Evolutionary conservation across 305 asterid species (phyloP).

Genomic region (Coffea humblotiana): DNA sequence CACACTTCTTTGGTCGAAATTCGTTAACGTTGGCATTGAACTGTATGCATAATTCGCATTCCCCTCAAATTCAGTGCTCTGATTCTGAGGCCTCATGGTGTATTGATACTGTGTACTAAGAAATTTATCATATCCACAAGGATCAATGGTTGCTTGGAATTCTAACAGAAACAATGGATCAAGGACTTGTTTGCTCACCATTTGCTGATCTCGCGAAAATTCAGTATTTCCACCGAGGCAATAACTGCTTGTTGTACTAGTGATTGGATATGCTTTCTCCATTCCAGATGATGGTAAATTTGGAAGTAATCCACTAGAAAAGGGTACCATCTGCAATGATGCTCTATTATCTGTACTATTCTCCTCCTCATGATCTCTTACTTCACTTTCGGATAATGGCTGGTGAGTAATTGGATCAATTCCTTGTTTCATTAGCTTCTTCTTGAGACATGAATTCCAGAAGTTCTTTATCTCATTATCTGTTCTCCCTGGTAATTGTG

Average conservation of each 20-base stretch:
- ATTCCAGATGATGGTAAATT: conserved; percentile 19
- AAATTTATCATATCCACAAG: conserved; percentile 24
- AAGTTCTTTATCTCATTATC: conserved; percentile 87
- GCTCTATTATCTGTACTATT: conserved; percentile 16
- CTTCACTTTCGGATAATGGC: conserved; percentile 17
- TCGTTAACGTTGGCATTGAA: conserved; percentile 46
- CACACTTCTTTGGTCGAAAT: conserved; percentile 34
- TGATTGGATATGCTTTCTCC: conserved; percentile 9
- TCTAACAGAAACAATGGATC: conserved; percentile 53
- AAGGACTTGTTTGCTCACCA: conserved; percentile 33
- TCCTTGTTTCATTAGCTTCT: conserved; percentile 74
- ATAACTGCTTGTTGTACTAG: conserved; percentile 18
- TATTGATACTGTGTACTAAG: conserved; percentile 22
- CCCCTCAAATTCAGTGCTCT: conserved; percentile 20
- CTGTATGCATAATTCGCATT: conserved; percentile 29
- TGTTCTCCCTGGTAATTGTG: conserved; percentile 83
- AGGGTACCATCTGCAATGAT: conserved; percentile 23
- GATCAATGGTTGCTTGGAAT: conserved; percentile 41
- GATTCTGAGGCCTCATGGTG: conserved; percentile 19
- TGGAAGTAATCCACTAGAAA: conserved; percentile 30
- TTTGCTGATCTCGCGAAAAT: conserved; percentile 20
- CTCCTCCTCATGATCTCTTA: conserved; percentile 25
- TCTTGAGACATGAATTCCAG: conserved; percentile 80
- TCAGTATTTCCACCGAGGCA: conserved; percentile 19
- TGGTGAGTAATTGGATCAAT: conserved; percentile 83